Base-by-base conservation (phyloP, 148 eudicot genomes). In the Mesembryanthemum crystallinum region DNA sequence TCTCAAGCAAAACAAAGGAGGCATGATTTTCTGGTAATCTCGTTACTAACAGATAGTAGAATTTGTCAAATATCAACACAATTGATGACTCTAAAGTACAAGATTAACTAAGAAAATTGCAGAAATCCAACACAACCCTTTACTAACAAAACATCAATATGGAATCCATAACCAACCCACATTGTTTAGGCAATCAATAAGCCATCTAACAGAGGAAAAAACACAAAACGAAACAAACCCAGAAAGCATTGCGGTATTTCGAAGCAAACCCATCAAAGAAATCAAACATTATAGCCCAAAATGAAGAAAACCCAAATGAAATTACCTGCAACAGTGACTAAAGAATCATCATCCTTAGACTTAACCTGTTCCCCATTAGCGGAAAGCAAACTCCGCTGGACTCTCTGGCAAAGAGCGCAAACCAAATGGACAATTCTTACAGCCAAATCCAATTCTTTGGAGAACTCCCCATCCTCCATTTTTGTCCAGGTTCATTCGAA, bases 341-440 rank as follows among this genome's bases (percentile, higher is more conserved):
- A 96, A 37, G 97, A 92, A 83, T 95, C 87, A 74, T 95, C 97
- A 51, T 87, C 91, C 81, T 95, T 92, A 73, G 89, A 86, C 75
- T 81, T 73, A 47, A 95, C 88, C 47, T 88, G 88, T 73, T 86
- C 75, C 65, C 30, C 65, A 65, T 49, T 76, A 0, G 85, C 2
- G 75, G 90, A 86, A 76, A 89, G 55, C 82, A 92, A 71, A 42
- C 80, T 81, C 51, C 72, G 70, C 68, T 94, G 98, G 43, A 94
- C 89, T 73, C 84, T 85, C 54, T 78, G 84, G 67, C 98, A 94
- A 20, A 92, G 83, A 73, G 75, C 66, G 77, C 96, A 94, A 9
- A 89, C 97, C 92, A 94, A 80, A 75, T 90, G 98, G 35, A 94
- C 98, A 1, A 86, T 89, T 77, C 89, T 81, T 27, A 92, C 96